Percentiles rank a stretch among this genome's conserved stretches.
Evolutionary conservation across 345 rosid species (phyloP).

Genomic region (Eucalyptus urophylla): DNA sequence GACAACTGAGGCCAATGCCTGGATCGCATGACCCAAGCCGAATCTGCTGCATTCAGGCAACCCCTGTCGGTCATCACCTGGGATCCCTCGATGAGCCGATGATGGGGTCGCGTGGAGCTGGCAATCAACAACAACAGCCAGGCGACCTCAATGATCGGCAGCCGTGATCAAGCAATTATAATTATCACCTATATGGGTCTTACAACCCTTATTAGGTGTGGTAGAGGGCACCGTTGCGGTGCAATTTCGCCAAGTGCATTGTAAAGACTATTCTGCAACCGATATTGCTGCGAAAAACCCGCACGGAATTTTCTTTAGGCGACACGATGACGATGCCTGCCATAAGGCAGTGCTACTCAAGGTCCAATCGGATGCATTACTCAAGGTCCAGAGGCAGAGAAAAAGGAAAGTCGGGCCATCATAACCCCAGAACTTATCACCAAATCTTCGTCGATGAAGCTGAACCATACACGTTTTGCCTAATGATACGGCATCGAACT

Average conservation of each 20-base stretch:
- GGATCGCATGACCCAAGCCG: neutral
- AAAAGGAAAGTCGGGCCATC: neutral
- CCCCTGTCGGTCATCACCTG: accelerated
- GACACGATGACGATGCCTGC: neutral
- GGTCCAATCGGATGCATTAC: neutral
- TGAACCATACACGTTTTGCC: neutral
- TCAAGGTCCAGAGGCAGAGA: neutral
- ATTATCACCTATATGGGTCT: neutral
- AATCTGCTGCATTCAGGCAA: neutral
- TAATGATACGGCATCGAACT: neutral
- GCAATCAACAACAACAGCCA: neutral
- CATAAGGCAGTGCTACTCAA: neutral
- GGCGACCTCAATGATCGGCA: neutral
- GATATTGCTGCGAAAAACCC: neutral
- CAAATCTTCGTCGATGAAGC: neutral
- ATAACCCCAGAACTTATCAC: neutral
- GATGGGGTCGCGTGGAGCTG: accelerated
- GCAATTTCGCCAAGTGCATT: neutral
- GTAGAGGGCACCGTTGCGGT: neutral
- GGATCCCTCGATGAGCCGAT: neutral
- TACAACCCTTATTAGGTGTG: neutral
- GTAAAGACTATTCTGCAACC: neutral
- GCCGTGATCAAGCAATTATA: neutral
- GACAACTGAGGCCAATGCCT: neutral
- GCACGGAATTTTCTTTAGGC: neutral